These are phyloP conservation scores for Massariosphaeria phaeospora DNA, from an alignment of 495 filamentous ascomycete species.

Conservation along the genomic window DNA sequence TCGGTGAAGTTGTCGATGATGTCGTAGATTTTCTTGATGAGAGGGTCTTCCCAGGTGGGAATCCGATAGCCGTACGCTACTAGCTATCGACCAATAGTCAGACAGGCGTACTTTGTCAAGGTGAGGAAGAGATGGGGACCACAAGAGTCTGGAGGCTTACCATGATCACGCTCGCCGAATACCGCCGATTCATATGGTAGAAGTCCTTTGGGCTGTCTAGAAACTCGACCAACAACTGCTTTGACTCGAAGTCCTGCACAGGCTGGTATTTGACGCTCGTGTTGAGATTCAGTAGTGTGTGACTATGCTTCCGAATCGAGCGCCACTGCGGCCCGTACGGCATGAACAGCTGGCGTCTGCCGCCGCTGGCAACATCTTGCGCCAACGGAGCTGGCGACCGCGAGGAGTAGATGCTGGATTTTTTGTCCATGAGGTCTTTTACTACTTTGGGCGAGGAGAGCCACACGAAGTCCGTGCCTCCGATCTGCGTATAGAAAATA, in stretches of 20 bases:
- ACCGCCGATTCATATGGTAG: conserved; percentile 30
- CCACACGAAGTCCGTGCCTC: conserved; percentile 31
- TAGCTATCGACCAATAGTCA: no score
- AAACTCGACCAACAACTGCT: conserved; percentile 34
- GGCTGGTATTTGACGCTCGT: conserved; percentile 31
- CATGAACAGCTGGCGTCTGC: conserved; percentile 32
- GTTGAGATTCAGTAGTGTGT: conserved; percentile 31
- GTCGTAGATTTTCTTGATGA: conserved; percentile 29
- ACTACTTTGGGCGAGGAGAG: conserved; percentile 26
- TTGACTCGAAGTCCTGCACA: conserved; percentile 38
- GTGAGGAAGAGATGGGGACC: no score
- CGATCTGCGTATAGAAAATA: conserved; percentile 30
- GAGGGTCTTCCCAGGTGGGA: conserved; percentile 25
- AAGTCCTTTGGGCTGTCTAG: conserved; percentile 32
- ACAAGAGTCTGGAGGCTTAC: no score
- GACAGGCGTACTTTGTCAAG: no score
- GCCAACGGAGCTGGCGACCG: conserved; percentile 33
- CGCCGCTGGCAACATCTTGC: conserved; percentile 22
- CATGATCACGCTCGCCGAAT: conserved; percentile 35
- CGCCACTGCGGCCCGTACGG: conserved; percentile 32
- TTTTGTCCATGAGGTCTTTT: conserved; percentile 34
- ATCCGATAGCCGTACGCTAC: conserved; percentile 33
- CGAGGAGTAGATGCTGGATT: conserved; percentile 29
- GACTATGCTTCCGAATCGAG: conserved; percentile 33
- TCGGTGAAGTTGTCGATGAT: conserved; percentile 30